Base-by-base conservation (phyloP, 257 asterid genomes). In the Jacaranda copaia region DNA sequence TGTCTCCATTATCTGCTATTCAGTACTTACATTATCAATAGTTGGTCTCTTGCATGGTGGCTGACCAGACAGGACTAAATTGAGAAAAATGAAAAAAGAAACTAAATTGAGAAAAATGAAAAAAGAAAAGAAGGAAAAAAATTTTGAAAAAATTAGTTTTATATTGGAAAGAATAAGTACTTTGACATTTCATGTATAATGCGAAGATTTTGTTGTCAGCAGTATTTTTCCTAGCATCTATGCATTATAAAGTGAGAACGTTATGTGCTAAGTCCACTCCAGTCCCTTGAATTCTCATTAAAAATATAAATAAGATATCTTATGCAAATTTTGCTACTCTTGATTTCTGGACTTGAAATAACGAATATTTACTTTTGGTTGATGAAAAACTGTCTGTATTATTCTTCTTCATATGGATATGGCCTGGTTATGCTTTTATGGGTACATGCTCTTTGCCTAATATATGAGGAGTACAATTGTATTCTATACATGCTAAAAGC, bases 211-310 rank as follows among this genome's bases (percentile, higher is more conserved):
- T 65, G 70, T 2, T 36, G 18, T 18, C 7, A 11, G 8, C 53
- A 46, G 53, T 46, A 7, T 53, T 43, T 79, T 72, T 42, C n/a
- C 40, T 55, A 42, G 43, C 13, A 15, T 32, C 15, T 45, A 4
- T 72, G 65, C 58, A 57, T 46, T 36, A 14, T 69, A 52, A 43
- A 70, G 68, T 61, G 67, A 64, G 16, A 61, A 51, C 11, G 19
- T 11, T 42, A 56, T 57, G 14, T 40, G 52, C 73, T 38, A 57
- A 18, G 11, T 49, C 15, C 18, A 43, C 43, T 51, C 25, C 12
- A 13, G 8, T n/a, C n/a, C 42, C 39, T 74, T 10, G 71, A 14
- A 16, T 18, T 74, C 20, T 16, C 42, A 8, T 75, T 12, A 25
- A 38, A 8, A 20, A 53, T 59, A 48, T 39, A 20, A 51, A 32